These are phyloP conservation scores for Podospora comata DNA, from an alignment of 495 filamentous ascomycete species.

Conservation along the genomic window DNA sequence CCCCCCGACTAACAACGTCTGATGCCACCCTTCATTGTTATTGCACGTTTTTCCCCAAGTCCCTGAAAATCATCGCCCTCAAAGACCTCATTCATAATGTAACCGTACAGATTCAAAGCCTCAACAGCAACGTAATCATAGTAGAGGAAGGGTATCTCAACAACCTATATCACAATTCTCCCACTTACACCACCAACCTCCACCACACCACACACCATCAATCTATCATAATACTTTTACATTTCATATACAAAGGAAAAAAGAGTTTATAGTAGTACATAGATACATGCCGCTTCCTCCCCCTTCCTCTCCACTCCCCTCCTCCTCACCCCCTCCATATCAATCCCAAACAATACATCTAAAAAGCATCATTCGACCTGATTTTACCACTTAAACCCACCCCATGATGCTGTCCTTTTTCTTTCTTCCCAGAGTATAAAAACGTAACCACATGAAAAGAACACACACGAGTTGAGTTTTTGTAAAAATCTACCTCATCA, in stretches of 20 bases:
- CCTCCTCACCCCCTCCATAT: not conserved
- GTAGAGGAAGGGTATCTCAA: no score
- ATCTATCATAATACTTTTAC: not conserved
- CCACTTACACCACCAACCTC: not conserved
- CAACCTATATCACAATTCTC: no score
- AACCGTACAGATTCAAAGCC: not conserved
- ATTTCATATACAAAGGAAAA: conserved; percentile 8
- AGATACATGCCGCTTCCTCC: not conserved
- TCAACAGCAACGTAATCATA: no score
- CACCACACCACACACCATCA: not conserved
- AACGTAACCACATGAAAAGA: not conserved
- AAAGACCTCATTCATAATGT: not conserved
- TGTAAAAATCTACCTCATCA: not conserved
- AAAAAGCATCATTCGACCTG: not conserved
- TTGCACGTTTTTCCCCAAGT: not conserved
- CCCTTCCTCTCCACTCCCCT: not conserved
- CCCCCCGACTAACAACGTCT: not conserved
- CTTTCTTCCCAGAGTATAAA: not conserved
- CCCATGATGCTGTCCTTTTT: not conserved
- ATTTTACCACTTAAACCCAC: not conserved
- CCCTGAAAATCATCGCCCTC: not conserved
- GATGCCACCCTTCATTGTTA: not conserved
- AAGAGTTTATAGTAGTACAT: not conserved
- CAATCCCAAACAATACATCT: not conserved
- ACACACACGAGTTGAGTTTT: not conserved